A percentile compares a stretch with the other conserved stretches of the same genome.
These are phyloP conservation scores for Rutstroemia sp. DNA, from an alignment of 2,329 filamentous ascomycete genomes.

Conservation along the genomic window DNA sequence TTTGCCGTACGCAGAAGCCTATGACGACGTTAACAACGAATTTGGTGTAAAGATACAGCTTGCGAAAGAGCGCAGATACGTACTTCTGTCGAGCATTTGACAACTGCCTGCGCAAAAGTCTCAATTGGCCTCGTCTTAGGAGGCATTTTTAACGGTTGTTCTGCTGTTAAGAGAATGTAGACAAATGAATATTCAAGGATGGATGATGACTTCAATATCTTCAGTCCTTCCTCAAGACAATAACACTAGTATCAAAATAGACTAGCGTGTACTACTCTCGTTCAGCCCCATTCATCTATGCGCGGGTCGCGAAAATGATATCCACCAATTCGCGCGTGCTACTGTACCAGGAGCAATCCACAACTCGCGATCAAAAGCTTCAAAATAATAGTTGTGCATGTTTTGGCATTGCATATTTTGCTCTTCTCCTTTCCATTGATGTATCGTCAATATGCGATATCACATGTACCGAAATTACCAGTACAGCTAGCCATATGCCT, in stretches of 20 bases:
- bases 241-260: not conserved
- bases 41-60: conserved; percentile 5
- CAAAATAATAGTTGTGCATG: not conserved
- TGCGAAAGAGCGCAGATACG: conserved; percentile 11
- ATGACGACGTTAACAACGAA: not conserved
- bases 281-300: not conserved
- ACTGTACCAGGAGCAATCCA: not conserved
- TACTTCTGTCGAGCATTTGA: conserved; percentile 61
- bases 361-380: not conserved
- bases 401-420: conserved; percentile 4
- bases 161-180: not conserved
- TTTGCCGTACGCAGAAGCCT: conserved; percentile 84
- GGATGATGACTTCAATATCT: not conserved
- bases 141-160: conserved; percentile 24
- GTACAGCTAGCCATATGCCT: conserved; percentile 11
- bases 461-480: conserved; percentile 18
- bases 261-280: not conserved
- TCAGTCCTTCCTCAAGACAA: not conserved
- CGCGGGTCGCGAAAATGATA: not conserved
- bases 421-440: conserved; percentile 6
- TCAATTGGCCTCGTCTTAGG: conserved; percentile 53
- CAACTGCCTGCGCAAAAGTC: conserved; percentile 57
- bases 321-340: not conserved
- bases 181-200: not conserved
- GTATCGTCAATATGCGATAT: conserved; percentile 27